Percentiles rank a stretch among this genome's conserved stretches.
Evolutionary conservation across 768 basidiomycete genomes (phyloP).

Genomic region (Chalciporus pseudorubinellus): DNA sequence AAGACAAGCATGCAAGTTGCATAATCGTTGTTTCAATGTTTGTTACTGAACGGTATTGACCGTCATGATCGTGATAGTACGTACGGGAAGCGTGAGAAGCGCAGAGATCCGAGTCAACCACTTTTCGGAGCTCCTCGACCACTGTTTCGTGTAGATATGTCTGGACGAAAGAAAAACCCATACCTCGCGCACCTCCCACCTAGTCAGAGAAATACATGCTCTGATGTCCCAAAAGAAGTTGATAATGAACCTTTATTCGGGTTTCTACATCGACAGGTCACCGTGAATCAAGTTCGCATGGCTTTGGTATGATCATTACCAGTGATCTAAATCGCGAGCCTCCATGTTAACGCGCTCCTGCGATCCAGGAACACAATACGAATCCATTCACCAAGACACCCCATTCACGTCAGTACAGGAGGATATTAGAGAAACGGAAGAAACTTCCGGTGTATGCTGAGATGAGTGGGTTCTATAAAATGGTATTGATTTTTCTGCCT

Average conservation of each 20-base stretch:
- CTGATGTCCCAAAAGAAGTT: conserved; percentile 13
- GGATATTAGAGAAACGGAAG: conserved; percentile 81
- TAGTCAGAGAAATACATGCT: conserved; percentile 28
- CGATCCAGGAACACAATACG: conserved; percentile 62
- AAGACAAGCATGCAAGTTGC: too few relatives aligned
- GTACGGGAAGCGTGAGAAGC: too few relatives aligned
- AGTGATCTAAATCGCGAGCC: too few relatives aligned
- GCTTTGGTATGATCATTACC: conserved; percentile 77
- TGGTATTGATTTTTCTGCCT: conserved; percentile 46
- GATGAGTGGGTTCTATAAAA: conserved; percentile 89
- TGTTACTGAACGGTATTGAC: too few relatives aligned
- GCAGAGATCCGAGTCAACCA: too few relatives aligned
- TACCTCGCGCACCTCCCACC: conserved; percentile 48
- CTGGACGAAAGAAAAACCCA: conserved; percentile 45
- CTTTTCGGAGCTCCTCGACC: too few relatives aligned
- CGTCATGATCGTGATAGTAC: too few relatives aligned
- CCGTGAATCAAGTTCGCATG: conserved; percentile 58
- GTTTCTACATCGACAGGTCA: conserved; percentile 68
- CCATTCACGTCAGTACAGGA: conserved; percentile 75
- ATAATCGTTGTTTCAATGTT: too few relatives aligned
- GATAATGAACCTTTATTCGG: conserved; percentile 66
- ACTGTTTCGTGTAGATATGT: too few relatives aligned
- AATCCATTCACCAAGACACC: conserved; percentile 89
- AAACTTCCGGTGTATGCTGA: conserved; percentile 89
- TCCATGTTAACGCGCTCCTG: too few relatives aligned